Evolutionary conservation across 768 basidiomycete species (phyloP).

Genomic region (Lentinula edodes): DNA sequence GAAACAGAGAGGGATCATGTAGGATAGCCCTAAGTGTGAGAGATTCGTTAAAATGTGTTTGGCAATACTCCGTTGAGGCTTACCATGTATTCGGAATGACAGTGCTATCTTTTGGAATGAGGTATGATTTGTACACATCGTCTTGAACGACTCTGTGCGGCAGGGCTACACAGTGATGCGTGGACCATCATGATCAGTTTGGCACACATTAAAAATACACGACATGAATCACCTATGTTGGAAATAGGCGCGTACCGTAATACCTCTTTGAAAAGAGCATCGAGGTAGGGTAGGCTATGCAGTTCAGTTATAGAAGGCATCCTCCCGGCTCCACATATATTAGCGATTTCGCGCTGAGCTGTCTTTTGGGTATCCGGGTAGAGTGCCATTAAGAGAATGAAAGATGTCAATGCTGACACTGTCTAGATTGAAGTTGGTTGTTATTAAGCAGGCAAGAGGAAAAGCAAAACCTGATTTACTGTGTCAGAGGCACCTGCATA

Average conservation of each 20-base stretch:
- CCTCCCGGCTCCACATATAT: conserved; percentile 22
- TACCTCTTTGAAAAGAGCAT: conserved; percentile 34
- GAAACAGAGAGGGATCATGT: conserved; percentile 34
- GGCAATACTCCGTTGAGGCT: not conserved
- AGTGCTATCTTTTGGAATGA: conserved; percentile 39
- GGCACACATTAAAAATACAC: not conserved
- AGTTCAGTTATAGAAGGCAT: conserved; percentile 28
- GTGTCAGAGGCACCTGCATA: conserved; percentile 45
- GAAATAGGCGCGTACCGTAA: conserved; percentile 35
- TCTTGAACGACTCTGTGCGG: conserved; percentile 37
- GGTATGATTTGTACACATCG: conserved; percentile 39
- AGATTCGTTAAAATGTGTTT: too few species aligned
- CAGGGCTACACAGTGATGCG: conserved; percentile 21
- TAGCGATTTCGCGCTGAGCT: conserved; percentile 37
- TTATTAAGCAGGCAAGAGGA: not conserved
- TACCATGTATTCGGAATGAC: conserved; percentile 45
- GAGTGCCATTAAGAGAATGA: conserved; percentile 44
- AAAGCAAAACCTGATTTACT: conserved; percentile 17
- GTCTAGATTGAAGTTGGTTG: conserved; percentile 27
- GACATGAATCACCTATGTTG: conserved; percentile 27
- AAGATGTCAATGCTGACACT: conserved; percentile 39
- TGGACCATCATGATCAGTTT: not conserved
- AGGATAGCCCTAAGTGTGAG: conserved; percentile 31
- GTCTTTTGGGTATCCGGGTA: conserved; percentile 34
- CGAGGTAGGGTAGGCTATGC: conserved; percentile 23